Evolutionary conservation across 345 rosid species (phyloP).

Genomic region (Litchi chinensis): DNA sequence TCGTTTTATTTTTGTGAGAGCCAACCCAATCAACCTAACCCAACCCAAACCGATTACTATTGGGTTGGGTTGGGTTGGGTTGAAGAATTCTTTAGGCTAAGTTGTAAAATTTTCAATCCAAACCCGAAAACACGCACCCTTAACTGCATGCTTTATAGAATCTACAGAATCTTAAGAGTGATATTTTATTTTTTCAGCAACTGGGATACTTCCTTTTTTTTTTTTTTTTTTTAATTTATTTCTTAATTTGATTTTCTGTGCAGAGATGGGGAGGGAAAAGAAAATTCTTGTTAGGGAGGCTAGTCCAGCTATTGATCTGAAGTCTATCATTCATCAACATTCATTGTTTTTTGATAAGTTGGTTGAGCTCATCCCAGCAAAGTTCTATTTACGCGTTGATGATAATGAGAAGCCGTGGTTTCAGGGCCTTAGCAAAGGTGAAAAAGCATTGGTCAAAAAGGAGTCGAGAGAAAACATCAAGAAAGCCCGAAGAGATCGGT

Average conservation of each 20-base stretch:
- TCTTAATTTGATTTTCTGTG: conserved; percentile 8
- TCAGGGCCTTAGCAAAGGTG: conserved; percentile 75
- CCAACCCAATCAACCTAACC: too few relatives aligned
- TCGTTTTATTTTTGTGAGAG: too few relatives aligned
- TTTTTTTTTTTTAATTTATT: too few relatives aligned
- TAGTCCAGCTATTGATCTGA: conserved; percentile 31
- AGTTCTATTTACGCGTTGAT: conserved; percentile 69
- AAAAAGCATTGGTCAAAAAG: conserved; percentile 68
- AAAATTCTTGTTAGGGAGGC: conserved; percentile 19
- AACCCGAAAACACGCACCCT: too few relatives aligned
- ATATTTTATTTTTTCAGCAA: too few relatives aligned
- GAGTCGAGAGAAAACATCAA: conserved; percentile 65
- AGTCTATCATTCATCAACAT: conserved; percentile 50
- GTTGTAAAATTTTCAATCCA: too few relatives aligned
- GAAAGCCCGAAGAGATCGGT: conserved; percentile 77
- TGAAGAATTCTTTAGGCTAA: too few relatives aligned
- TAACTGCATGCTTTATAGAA: too few relatives aligned
- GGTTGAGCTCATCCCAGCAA: conserved; percentile 79
- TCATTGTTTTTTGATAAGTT: conserved; percentile 67
- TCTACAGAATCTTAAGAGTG: too few relatives aligned
- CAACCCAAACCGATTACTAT: too few relatives aligned
- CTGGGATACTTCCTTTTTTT: background rate
- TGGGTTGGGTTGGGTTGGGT: too few relatives aligned
- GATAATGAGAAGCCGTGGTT: conserved; percentile 78
- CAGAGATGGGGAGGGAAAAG: conserved; percentile 52